A percentile compares a stretch with the other conserved stretches of the same genome.
Evolutionary conservation across 768 basidiomycete species (phyloP).

Genomic region (Boletus vinaceobasis): DNA sequence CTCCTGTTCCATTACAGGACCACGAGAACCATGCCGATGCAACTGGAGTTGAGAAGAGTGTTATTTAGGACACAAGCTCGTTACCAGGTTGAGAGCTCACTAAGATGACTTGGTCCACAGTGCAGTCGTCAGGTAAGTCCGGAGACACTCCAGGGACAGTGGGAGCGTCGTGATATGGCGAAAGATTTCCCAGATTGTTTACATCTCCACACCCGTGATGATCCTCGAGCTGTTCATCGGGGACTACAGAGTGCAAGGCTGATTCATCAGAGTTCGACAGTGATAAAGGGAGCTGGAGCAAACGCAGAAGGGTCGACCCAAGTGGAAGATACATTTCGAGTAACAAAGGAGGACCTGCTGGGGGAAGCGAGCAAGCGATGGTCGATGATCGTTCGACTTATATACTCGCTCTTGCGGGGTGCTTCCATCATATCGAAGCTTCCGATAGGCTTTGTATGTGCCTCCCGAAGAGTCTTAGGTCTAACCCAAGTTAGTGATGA

Average conservation of each 20-base stretch:
- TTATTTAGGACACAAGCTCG: not conserved
- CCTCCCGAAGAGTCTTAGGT: not conserved
- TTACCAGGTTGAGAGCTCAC: constrained; percentile 19
- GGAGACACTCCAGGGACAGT: constrained; percentile 24
- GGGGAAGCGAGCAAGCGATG: not conserved
- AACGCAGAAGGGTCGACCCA: constrained; percentile 6
- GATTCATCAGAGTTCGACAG: not conserved
- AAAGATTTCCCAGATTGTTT: constrained; percentile 32
- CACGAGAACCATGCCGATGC: constrained; percentile 42
- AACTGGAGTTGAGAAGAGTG: constrained; percentile 24
- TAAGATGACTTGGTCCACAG: constrained; percentile 39
- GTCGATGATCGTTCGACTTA: not conserved
- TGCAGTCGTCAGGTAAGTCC: constrained; percentile 37
- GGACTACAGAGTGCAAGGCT: too few species aligned
- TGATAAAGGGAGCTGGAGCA: constrained; percentile 13
- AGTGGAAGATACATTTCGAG: constrained; percentile 18
- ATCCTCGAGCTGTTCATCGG: not conserved
- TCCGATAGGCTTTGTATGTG: not conserved
- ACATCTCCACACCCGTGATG: not conserved
- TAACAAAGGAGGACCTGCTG: not conserved
- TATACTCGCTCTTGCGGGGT: not conserved
- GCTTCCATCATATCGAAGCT: not conserved
- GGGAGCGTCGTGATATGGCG: constrained; percentile 37
- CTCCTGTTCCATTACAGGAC: constrained; percentile 26
- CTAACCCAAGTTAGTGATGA: too few species aligned